A percentile compares a stretch with the other conserved stretches of the same genome.
These are phyloP conservation scores for Marchantia paleacea DNA, from an alignment of 225 moss, liverwort and hornwort species.

Conservation along the genomic window DNA sequence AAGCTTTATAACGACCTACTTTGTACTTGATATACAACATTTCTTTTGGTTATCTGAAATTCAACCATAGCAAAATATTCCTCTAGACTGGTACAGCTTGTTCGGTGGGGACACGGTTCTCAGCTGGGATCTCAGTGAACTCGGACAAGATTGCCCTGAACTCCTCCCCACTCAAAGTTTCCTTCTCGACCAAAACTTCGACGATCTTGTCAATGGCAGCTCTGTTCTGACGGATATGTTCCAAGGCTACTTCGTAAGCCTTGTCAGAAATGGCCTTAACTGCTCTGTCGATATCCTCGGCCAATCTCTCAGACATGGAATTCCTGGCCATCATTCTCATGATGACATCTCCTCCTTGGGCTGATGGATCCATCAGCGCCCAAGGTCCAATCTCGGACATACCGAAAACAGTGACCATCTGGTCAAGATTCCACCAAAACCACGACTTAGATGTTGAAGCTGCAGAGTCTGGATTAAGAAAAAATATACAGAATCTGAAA, in stretches of 20 bases:
- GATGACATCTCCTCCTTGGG: conserved; percentile 94
- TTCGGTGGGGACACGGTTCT: conserved; percentile 58
- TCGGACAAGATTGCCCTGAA: conserved; percentile 81
- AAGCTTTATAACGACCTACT: conserved; percentile 8
- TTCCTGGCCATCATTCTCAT: conserved; percentile 99
- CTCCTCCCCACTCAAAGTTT: conserved; percentile 71
- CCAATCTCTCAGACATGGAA: conserved; percentile 93
- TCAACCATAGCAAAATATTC: neutral
- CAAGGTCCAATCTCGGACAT: conserved; percentile 99
- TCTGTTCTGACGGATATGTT: conserved; percentile 72
- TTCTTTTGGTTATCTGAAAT: neutral
- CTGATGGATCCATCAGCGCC: conserved; percentile 94
- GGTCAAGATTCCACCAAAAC: neutral
- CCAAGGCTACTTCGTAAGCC: conserved; percentile 71
- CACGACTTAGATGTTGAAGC: too few species aligned
- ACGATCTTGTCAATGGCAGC: conserved; percentile 91
- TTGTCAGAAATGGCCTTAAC: conserved; percentile 86
- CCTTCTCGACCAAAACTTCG: conserved; percentile 80
- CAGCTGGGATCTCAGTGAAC: conserved; percentile 69
- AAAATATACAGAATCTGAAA: neutral
- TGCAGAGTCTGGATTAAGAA: neutral
- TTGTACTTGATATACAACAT: conserved; percentile 14
- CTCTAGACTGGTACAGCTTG: conserved; percentile 60
- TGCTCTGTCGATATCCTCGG: conserved; percentile 84
- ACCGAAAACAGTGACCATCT: conserved; percentile 97